Evolutionary conservation across 768 basidiomycete species (phyloP).

Genomic region (Leccinum variicolor): DNA sequence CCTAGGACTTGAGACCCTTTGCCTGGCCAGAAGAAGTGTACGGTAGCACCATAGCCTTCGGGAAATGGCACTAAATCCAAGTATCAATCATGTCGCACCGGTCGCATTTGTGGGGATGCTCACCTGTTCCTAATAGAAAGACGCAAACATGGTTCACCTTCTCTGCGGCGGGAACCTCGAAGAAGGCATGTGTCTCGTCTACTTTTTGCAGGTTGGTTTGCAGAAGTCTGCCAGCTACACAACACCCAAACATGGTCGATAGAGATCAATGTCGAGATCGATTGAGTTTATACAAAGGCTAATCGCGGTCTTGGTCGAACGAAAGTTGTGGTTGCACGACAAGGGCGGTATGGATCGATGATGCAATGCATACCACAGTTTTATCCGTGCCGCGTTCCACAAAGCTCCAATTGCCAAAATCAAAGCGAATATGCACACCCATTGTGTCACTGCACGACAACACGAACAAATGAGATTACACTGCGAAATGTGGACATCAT

Average conservation of each 20-base stretch:
- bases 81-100: neutral
- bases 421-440: neutral
- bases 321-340: conserved; percentile 4
- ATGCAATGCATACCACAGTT: conserved; percentile 2
- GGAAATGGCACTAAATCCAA: conserved; percentile 64
- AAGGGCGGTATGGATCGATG: conserved; percentile 13
- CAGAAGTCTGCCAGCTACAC: conserved; percentile 71
- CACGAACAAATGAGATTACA: conserved; percentile 4
- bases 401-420: neutral
- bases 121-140: conserved; percentile 77
- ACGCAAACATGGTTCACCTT: conserved; percentile 84
- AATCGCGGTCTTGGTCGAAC: neutral
- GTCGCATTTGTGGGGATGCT: conserved; percentile 16
- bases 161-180: conserved; percentile 67
- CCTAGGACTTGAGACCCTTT: conserved; percentile 85
- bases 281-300: neutral
- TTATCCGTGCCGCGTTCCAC: conserved; percentile 5
- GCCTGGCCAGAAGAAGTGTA: conserved; percentile 85
- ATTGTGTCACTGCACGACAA: neutral
- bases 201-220: conserved; percentile 81
- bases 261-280: conserved; percentile 1
- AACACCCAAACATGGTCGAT: conserved; percentile 68
- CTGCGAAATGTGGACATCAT: neutral
- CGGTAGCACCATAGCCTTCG: conserved; percentile 78
- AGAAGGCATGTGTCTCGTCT: conserved; percentile 80